Percentiles rank a stretch among this genome's conserved stretches.
phyloP scores from a whole-genome alignment of 2,329 filamentous ascomycete genomes.

The Penicillium griseofulvum region DNA sequence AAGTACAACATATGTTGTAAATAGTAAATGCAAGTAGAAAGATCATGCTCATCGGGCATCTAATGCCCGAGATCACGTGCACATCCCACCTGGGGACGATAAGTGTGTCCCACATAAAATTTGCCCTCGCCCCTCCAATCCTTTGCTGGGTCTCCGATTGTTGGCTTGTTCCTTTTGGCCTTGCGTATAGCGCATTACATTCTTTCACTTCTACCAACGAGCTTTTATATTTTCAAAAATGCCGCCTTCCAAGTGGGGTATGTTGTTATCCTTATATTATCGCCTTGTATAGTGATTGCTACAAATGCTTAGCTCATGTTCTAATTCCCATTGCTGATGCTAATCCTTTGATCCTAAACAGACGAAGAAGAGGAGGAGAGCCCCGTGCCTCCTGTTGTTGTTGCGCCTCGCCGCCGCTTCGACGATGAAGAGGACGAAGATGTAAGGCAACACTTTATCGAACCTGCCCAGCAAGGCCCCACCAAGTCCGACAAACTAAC shows the following conservation, averaged over 20 bases:
- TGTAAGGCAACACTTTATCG: conserved; percentile 52
- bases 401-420: conserved; percentile 65
- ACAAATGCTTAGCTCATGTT: conserved; percentile 6
- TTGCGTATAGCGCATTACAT: conserved; percentile 15
- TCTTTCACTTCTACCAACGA: conserved; percentile 7
- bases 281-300: neutral
- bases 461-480: neutral
- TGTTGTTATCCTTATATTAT: conserved; percentile 29
- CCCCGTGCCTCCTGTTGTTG: conserved; percentile 46
- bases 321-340: neutral
- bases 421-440: conserved; percentile 90
- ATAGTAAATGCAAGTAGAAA: neutral
- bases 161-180: conserved; percentile 10
- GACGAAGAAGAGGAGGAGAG: conserved; percentile 52
- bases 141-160: conserved; percentile 15
- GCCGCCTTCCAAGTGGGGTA: conserved; percentile 52
- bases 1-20: no score
- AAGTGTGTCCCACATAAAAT: conserved; percentile 32
- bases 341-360: conserved; percentile 11
- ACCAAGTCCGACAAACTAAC: neutral
- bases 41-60: conserved; percentile 22
- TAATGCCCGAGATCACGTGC: conserved; percentile 21
- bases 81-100: conserved; percentile 19
- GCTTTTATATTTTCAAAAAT: conserved; percentile 31
- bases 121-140: conserved; percentile 23